Evolutionary conservation across 2,329 filamentous ascomycete genomes (phyloP), one percentile per base, ranked within the genome.

Genomic region (Dothiorella sarmentorum): DNA sequence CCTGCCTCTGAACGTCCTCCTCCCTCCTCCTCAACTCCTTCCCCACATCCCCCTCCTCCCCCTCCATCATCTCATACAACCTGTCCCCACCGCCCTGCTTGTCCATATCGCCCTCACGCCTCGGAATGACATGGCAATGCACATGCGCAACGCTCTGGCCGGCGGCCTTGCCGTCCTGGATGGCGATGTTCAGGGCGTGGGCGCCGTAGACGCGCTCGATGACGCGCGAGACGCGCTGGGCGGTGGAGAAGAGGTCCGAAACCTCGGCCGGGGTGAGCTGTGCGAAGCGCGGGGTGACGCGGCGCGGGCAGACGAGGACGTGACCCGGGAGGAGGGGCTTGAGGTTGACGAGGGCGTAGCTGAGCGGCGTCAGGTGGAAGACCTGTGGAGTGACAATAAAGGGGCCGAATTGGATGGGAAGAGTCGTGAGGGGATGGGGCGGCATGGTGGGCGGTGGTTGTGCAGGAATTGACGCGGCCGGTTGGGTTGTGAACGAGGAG

Each of bases 141-240:
- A 97, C 85, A 75, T 99, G 94, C 7, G 90, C 81, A 43, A 99
- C 93, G 59, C 91, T 96, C 81, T 99, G 94, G 0, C 94, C 94
- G 1, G 94, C 91, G 61, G 91, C 90, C 29, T 80, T 78, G 18
- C 94, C 94, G 73, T 99, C 94, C 73, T 99, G 94, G n/a, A 99
- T 83, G 0, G 93, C 92, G 51, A 99, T 86, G 70, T 96, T 97
- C 76, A 97, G 88, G 61, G 90, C 89, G 9, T 89, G 85, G 5
- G 85, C 88, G 31, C 81, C 69, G 70, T 82, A 81, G 62, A 85
- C 73, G 27, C 78, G 78, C 67, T 83, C 78, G 7, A 97, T 81
- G 78, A 95, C 91, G 45, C 82, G 82, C 66, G 92, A 87, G 5
- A 96, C 86, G 38, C 85, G 84, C 72, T 94, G 91, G 26, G 96